Conservation (phyloP, 805 yeast genomes). For the Candida fluviatilis region DNA sequence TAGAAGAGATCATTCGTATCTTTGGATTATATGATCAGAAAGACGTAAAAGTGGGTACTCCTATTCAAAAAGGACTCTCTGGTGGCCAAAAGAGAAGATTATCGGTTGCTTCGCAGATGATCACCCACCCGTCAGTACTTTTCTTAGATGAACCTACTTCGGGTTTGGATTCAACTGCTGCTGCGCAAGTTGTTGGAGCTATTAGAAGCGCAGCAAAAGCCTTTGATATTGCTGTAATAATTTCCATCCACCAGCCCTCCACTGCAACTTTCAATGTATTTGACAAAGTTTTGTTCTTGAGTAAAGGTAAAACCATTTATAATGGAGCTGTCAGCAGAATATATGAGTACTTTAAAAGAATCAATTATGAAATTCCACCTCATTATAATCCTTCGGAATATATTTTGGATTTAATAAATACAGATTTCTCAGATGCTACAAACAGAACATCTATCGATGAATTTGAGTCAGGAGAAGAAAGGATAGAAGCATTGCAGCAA, state of each 20-base stretch:
- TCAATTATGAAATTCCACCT: slow-evolving; percentile 15
- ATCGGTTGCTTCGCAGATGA: slow-evolving; percentile 16
- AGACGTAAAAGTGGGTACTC: slow-evolving; percentile 16
- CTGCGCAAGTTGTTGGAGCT: slow-evolving; percentile 50
- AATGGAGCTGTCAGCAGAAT: slow-evolving; percentile 13
- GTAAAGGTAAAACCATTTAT: slow-evolving; percentile 19
- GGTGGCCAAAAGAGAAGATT: slow-evolving; percentile 21
- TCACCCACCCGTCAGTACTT: slow-evolving; percentile 26
- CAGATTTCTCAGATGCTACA: slow-evolving; percentile 16
- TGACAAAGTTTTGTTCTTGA: slow-evolving; percentile 19
- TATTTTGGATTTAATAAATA: slow-evolving; percentile 24
- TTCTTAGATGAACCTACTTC: slow-evolving; percentile 62
- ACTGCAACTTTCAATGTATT: slow-evolving; percentile 36
- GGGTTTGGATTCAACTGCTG: slow-evolving; percentile 53
- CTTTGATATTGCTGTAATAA: slow-evolving; percentile 37
- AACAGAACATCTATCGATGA: slow-evolving; percentile 2
- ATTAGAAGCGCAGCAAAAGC: slow-evolving; percentile 36
- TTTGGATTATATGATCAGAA: slow-evolving; percentile 14
- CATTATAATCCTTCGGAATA: slow-evolving; percentile 24
- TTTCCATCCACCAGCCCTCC: slow-evolving; percentile 53
- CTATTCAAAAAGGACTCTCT: slow-evolving; percentile 19
- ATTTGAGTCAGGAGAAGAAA: neutral
- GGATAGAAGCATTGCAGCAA: neutral
- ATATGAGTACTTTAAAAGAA: slow-evolving; percentile 14
- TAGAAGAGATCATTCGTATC: slow-evolving; percentile 8